Base-by-base conservation (phyloP, 148 eudicot genomes). In the Cornus kousa region DNA sequence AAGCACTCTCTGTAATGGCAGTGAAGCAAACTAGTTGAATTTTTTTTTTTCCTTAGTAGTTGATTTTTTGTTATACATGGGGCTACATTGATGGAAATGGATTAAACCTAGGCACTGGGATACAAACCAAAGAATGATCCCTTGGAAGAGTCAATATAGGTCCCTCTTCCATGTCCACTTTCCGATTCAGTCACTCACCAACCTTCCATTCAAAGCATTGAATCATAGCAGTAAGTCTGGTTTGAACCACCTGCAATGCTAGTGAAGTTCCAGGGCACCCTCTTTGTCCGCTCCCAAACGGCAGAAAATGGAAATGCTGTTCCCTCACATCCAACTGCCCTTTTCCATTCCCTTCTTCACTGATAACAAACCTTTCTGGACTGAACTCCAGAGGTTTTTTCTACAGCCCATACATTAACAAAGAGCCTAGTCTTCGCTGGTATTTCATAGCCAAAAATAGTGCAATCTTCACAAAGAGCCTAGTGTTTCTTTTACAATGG, bases 101-200 rank as follows among this genome's bases (percentile, higher is more conserved):
- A 28, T 28, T 28, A 28, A 28, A 28, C 28, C 1, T 28, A 28
- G 83, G 74, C 66, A 79, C 82, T 5, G 83, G 86, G 9, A 62
- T 32, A 77, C 90, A 87, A 67, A 85, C 76, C 82, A 68, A 68
- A 74, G 88, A 83, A 68, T 85, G 31, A 46, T 83, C 83, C 78
- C 83, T 85, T 3, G 86, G 83, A 69, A 85, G 81, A 5, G 84
- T 85, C 4, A 87, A 66, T 23, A 86, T 88, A 9, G 40, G 43
- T 0, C 86, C 86, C 23, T 83, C 90, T 74, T 83, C 85, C 90
- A 83, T 87, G 57, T 85, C 81, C 77, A 87, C 80, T 5, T 10
- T 28, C 28, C 28, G 0, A 28, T 28, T 28, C 28, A 28, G 0
- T 28, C 28, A 0, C 0, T 28, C 28, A 28, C 28, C 28, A 28